Conservation (phyloP, 257 asterid genomes). For the Solanum lignicaule region DNA sequence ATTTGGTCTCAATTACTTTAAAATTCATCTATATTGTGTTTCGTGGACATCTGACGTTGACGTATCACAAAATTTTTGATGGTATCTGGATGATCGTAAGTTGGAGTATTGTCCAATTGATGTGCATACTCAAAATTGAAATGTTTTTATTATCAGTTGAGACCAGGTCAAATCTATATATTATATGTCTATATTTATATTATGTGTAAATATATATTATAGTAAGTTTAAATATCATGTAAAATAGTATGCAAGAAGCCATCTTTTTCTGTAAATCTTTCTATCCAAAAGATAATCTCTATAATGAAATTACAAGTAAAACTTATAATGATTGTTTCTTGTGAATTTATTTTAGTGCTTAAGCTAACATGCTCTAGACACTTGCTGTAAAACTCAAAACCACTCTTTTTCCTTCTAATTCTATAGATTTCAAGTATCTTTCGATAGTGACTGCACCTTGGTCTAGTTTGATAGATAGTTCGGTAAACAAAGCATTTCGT, state of each 20-base stretch:
- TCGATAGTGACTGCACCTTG: neutral
- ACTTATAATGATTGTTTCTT: neutral
- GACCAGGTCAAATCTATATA: neutral
- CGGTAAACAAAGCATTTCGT: neutral
- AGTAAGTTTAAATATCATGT: neutral
- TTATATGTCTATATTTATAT: too few species aligned
- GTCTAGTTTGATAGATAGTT: neutral
- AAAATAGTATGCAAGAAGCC: neutral
- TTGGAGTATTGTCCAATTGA: too few species aligned
- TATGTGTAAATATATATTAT: too few species aligned
- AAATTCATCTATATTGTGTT: too few species aligned
- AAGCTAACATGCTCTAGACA: neutral
- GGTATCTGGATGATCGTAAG: neutral
- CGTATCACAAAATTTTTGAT: too few species aligned
- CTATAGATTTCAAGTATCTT: neutral
- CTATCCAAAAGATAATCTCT: neutral
- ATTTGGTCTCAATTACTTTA: neutral
- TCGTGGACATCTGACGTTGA: neutral
- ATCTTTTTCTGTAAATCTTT: neutral
- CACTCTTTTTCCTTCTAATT: neutral
- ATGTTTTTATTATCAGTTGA: neutral
- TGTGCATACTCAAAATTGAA: neutral
- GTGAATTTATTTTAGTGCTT: neutral
- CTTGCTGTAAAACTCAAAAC: neutral
- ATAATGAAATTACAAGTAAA: neutral